phyloP scores from a whole-genome alignment of 176 grass and related monocot species.

The Ampelocalamus luodianensis region DNA sequence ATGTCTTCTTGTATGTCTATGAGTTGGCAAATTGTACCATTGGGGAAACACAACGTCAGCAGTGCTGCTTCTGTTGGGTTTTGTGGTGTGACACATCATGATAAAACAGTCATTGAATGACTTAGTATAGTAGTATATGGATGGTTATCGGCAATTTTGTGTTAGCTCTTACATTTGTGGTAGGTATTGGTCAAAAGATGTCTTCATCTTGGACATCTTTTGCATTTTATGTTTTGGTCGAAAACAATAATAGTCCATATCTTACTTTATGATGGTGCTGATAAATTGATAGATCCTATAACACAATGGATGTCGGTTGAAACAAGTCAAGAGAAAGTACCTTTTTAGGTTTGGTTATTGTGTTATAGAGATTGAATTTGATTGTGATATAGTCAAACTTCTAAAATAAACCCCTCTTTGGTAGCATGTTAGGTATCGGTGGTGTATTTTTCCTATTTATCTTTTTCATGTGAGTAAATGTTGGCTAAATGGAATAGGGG shows the following conservation, averaged over 20 bases:
- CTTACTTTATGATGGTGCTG: slow-evolving; percentile 2
- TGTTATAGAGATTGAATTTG: background rate
- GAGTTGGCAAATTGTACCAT: background rate
- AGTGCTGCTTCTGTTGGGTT: background rate
- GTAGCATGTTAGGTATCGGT: background rate
- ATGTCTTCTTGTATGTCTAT: background rate
- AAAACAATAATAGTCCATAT: slow-evolving; percentile 1
- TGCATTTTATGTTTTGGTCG: slow-evolving; percentile 32
- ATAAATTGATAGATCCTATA: background rate
- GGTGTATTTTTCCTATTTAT: background rate
- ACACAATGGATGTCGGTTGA: background rate
- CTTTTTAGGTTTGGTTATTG: background rate
- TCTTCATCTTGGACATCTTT: background rate
- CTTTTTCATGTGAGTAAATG: background rate
- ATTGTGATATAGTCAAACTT: slow-evolving; percentile 19
- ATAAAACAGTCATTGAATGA: background rate
- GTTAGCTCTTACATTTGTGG: background rate
- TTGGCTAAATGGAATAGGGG: background rate
- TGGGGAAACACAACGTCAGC: background rate
- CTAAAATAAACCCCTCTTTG: background rate
- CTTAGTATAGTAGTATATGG: background rate
- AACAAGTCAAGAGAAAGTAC: slow-evolving; percentile 10
- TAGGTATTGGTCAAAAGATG: slow-evolving; percentile 15
- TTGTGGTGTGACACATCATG: background rate
- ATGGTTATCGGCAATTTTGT: background rate